phyloP scores from a whole-genome alignment of 495 filamentous ascomycete genomes.

The Schizothecium vesticola region DNA sequence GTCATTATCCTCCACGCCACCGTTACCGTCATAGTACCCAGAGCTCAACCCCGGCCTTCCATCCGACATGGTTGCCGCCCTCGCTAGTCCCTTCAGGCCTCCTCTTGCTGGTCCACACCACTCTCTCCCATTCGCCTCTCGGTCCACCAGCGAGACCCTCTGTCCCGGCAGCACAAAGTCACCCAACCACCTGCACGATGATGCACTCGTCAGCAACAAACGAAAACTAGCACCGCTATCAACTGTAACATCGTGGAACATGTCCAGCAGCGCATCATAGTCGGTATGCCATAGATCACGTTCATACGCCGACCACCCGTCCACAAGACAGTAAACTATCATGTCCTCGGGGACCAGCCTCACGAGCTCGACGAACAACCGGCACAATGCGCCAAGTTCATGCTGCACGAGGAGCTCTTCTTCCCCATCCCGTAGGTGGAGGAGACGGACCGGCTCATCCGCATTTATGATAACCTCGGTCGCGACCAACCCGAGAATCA shows the following conservation, averaged over 20 bases:
- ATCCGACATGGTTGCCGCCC: background rate
- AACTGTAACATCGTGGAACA: background rate
- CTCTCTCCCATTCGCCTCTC: constrained; percentile 2
- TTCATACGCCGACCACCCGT: constrained; percentile 12
- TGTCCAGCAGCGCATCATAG: constrained; percentile 7
- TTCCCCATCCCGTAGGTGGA: constrained; percentile 7
- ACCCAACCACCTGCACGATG: background rate
- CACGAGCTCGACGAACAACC: constrained; percentile 6
- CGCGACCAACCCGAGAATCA: constrained; percentile 9
- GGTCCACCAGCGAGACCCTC: constrained; percentile 3
- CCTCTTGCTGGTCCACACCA: constrained; percentile 6
- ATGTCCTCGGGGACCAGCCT: background rate
- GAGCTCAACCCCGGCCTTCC: no score
- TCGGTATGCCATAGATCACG: constrained; percentile 9
- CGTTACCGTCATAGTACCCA: no score
- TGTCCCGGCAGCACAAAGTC: constrained; percentile 4
- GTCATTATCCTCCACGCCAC: no score
- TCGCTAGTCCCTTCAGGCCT: background rate
- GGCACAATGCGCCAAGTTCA: constrained; percentile 7
- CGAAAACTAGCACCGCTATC: background rate
- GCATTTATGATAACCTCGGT: background rate
- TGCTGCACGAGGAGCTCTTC: background rate
- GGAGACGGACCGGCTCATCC: background rate
- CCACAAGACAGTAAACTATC: constrained; percentile 11
- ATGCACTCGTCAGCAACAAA: constrained; percentile 8